Evolutionary conservation across 108 stramenopile species (phyloP), one percentile per base, ranked within the genome.

Genomic region (Conticribra weissflogii): DNA sequence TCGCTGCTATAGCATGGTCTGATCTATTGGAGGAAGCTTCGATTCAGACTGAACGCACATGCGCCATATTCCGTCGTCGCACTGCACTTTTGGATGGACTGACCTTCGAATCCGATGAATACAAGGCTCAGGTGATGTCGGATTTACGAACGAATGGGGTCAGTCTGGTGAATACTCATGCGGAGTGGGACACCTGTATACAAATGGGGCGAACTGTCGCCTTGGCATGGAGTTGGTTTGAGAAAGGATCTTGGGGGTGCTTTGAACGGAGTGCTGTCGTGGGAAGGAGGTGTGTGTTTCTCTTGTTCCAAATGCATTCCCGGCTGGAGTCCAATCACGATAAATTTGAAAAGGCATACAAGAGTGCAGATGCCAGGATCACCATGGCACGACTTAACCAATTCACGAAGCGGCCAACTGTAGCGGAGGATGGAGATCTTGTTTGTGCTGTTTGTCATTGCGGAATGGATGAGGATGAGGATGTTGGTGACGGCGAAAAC

Each of bases 141-240:
- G 63, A 71, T 45, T 51, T 78, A 24, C 77, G 77, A 47, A 27
- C 50, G 3, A 53, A 61, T 62, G 77, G 77, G 18, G 19, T 78
- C 44, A 65, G 68, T 22, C 63, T 78, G 2, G 34, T 54, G 22
- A 53, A 32, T 27, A 70, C 77, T 2, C 77, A 78, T 41, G 41
- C 44, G n/a, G 77, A 71, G 34, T 78, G 77, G 77, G 77, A 78
- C 71, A 62, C 61, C 19, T 71, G 69, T 63, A 78, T 78, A n/a
- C 69, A 71, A 51, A 78, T 78, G 77, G 77, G 69, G 16, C 36
- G 77, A 14, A 71, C 77, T 21, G 58, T 78, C 1, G 77, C 77
- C 18, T 45, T 78, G 32, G 77, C 69, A 8, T 78, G 77, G 77
- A 71, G 70, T 48, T 78, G 77, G 77, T 78, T 78, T 32, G 77